A percentile compares a stretch with the other conserved stretches of the same genome.
Evolutionary conservation across 371 early-diverging fungal species (phyloP).

Genomic region (Funneliformis caledonium): DNA sequence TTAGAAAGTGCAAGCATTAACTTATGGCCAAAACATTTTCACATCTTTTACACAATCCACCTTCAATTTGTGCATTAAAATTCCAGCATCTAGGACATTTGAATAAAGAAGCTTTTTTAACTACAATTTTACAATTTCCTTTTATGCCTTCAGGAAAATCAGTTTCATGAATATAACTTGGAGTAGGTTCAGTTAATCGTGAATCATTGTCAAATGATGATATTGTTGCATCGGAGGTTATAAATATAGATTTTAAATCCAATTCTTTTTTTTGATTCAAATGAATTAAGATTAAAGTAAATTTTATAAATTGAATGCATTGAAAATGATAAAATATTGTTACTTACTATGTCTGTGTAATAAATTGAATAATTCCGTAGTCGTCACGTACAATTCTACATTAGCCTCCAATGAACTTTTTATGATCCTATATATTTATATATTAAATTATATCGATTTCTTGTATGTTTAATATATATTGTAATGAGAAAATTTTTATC

Average conservation of each 20-base stretch:
- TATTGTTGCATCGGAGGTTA: constrained; percentile 21
- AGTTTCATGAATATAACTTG: not conserved
- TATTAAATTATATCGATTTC: not conserved
- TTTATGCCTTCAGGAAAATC: constrained; percentile 6
- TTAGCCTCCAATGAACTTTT: constrained; percentile 39
- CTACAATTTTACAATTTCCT: constrained; percentile 46
- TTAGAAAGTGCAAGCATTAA: too few species aligned
- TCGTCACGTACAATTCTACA: not conserved
- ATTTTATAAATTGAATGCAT: not conserved
- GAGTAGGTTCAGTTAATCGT: not conserved
- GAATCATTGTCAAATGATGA: not conserved
- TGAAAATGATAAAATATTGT: not conserved
- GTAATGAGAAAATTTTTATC: too few species aligned
- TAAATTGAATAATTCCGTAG: not conserved
- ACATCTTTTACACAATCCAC: constrained; percentile 53
- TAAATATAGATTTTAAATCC: constrained; percentile 26
- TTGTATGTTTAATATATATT: not conserved
- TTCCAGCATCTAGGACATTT: constrained; percentile 65
- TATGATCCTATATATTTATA: constrained; percentile 11
- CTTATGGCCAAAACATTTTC: constrained; percentile 41
- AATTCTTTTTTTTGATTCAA: not conserved
- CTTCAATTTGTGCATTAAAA: constrained; percentile 49
- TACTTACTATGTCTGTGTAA: constrained; percentile 15
- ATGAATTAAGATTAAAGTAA: not conserved
- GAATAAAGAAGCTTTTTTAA: constrained; percentile 44